Evolutionary conservation across 169 alveolate genomes (phyloP), one percentile per base, ranked within the genome.

Genomic region (Eimeria zaria): DNA sequence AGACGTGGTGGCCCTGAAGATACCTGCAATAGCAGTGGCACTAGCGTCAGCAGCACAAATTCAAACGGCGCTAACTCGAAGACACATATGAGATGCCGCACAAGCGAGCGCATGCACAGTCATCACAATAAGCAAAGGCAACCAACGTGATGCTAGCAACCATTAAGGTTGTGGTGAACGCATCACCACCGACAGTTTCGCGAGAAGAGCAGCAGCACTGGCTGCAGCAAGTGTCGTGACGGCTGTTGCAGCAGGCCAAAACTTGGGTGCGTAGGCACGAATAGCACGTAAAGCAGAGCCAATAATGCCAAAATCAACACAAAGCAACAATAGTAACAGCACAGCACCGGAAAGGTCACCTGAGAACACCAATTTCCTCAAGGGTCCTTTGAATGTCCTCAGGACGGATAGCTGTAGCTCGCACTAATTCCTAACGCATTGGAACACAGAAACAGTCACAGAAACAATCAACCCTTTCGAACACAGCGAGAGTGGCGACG

Each of bases 1-100:
- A 88, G 90, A 41, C 96, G 93, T 46, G 98, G 95, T 83, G 97
- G 27, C 97, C 97, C 74, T 51, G 88, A 48, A 80, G 81, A 62
- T 94, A 95, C 55, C 95, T 97, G 91, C 87, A 95, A 83, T 95
- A 71, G 88, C 73, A 53, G 92, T 41, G 96, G 96, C 46, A 93
- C 76, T 48, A 78, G 81, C 60, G 58, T 18, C 5, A 30, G 44
- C 46, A 46, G 67, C 67, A 78, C 55, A 16, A n/a, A 30, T 67
- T n/a, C 39, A 22, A 64, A 39, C 22, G n/a, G 39, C 36, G 46
- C 46, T 33, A 67, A 33, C 44, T 5, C 76, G 8, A 67, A 2
- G 71, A 11, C 36, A 12, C 36, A 62, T 27, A 9, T 20, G 22
- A 0, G 76, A 33, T 20, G 20, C 81, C 81, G 12, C 53, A 39